Conservation (phyloP, 2,329 filamentous ascomycete genomes). For the Zymoseptoria tritici region DNA sequence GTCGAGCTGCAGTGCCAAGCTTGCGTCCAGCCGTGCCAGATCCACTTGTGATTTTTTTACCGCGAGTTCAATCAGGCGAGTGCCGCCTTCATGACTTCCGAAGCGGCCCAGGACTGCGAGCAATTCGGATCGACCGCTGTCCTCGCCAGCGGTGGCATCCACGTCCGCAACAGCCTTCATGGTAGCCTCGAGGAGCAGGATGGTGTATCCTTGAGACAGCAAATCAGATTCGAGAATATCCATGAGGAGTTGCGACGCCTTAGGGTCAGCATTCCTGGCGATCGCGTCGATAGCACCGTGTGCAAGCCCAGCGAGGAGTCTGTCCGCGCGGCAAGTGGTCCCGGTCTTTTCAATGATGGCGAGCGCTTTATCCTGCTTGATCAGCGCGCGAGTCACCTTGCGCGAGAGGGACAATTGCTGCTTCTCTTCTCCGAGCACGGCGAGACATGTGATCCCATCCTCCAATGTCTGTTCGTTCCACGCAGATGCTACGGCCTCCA, state of each 20-base stretch:
- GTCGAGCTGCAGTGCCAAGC: constrained; percentile 11
- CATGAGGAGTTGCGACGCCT: constrained; percentile 5
- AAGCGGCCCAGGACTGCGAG: constrained; percentile 1
- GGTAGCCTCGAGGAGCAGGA: constrained; percentile 7
- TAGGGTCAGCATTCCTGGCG: background rate
- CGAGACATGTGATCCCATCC: constrained; percentile 70
- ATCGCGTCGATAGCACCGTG: constrained; percentile 54
- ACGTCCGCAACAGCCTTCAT: constrained; percentile 5
- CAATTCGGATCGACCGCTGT: constrained; percentile 5
- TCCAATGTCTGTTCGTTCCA: constrained; percentile 68
- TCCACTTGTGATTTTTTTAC: constrained; percentile 4
- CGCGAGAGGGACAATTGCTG: constrained; percentile 61
- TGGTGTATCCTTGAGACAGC: constrained; percentile 5
- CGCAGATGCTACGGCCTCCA: constrained; percentile 76
- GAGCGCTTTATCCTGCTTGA: constrained; percentile 57
- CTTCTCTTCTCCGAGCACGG: constrained; percentile 74
- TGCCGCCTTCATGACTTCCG: constrained; percentile 3
- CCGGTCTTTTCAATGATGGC: constrained; percentile 54
- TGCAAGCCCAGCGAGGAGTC: constrained; percentile 64
- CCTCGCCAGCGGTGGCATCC: background rate
- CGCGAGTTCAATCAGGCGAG: constrained; percentile 4
- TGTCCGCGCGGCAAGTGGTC: constrained; percentile 60
- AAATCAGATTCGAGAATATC: constrained; percentile 1
- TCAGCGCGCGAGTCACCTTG: constrained; percentile 60
- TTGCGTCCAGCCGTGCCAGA: constrained; percentile 8